phyloP scores from a whole-genome alignment of 495 filamentous ascomycete genomes.

The Daldinia grandis region DNA sequence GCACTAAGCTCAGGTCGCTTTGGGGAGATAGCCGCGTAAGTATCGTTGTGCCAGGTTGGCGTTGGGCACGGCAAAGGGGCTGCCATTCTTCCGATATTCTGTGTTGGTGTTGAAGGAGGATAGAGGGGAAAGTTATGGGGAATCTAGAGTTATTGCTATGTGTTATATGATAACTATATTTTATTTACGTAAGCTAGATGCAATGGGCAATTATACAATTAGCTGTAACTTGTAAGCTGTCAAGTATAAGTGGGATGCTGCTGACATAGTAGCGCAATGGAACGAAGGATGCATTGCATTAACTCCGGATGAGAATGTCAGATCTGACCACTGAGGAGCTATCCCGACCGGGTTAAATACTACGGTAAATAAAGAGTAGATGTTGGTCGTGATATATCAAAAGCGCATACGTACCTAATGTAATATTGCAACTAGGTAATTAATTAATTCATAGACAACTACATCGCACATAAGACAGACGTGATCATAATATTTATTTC shows the following conservation, averaged over 20 bases:
- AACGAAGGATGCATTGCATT: neutral
- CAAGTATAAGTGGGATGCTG: neutral
- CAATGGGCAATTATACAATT: neutral
- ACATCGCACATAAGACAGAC: too few relatives aligned
- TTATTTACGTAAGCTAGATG: too few relatives aligned
- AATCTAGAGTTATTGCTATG: too few relatives aligned
- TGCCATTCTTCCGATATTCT: neutral
- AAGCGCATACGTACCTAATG: too few relatives aligned
- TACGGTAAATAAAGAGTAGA: too few relatives aligned
- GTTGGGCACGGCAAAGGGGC: neutral
- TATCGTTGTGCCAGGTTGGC: constrained; percentile 1
- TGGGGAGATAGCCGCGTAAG: neutral
- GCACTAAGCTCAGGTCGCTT: neutral
- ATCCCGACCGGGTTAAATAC: neutral
- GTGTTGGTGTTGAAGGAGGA: neutral
- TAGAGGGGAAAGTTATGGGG: neutral
- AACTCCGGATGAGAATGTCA: neutral
- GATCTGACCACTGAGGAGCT: neutral
- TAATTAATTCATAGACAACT: too few relatives aligned
- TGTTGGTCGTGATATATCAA: neutral
- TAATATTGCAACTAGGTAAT: too few relatives aligned
- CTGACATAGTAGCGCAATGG: neutral
- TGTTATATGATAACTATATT: too few relatives aligned
- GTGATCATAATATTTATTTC: neutral
- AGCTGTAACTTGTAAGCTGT: too few relatives aligned